A percentile compares a stretch with the other conserved stretches of the same genome.
Evolutionary conservation across 2,329 filamentous ascomycete species (phyloP).

Genomic region (Neurospora crassa): DNA sequence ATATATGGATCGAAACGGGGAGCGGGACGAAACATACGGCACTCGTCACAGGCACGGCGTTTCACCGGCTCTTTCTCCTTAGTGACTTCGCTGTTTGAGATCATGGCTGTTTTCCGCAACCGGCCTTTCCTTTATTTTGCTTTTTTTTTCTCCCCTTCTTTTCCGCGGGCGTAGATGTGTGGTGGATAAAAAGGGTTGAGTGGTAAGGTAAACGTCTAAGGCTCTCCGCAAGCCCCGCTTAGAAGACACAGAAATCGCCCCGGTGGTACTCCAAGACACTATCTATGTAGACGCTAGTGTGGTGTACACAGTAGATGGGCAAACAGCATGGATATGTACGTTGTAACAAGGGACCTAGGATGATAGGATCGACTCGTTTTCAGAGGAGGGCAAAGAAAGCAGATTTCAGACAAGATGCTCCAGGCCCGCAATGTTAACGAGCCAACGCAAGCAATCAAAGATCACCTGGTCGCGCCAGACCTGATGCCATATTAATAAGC

Average conservation of each 20-base stretch:
- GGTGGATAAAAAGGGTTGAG: neutral
- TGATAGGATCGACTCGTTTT: neutral
- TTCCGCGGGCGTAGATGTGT: neutral
- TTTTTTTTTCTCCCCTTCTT: neutral
- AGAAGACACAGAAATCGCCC: neutral
- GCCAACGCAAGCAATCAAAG: neutral
- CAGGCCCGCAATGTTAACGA: neutral
- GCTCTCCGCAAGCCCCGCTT: neutral
- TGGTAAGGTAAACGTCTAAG: neutral
- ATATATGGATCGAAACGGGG: neutral
- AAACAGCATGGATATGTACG: neutral
- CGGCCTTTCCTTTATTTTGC: neutral
- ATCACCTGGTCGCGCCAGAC: neutral
- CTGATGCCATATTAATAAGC: neutral
- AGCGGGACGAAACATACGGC: conserved; percentile 39
- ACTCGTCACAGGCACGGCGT: conserved; percentile 57
- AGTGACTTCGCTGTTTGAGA: neutral
- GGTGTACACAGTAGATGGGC: neutral
- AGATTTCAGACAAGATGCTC: neutral
- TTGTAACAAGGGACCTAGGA: neutral
- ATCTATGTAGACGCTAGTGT: neutral
- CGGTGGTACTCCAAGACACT: neutral
- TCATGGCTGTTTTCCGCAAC: neutral
- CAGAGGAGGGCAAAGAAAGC: neutral
- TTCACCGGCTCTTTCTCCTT: conserved; percentile 26